phyloP scores from a whole-genome alignment of 345 rosid genomes.

The Salix caprea region DNA sequence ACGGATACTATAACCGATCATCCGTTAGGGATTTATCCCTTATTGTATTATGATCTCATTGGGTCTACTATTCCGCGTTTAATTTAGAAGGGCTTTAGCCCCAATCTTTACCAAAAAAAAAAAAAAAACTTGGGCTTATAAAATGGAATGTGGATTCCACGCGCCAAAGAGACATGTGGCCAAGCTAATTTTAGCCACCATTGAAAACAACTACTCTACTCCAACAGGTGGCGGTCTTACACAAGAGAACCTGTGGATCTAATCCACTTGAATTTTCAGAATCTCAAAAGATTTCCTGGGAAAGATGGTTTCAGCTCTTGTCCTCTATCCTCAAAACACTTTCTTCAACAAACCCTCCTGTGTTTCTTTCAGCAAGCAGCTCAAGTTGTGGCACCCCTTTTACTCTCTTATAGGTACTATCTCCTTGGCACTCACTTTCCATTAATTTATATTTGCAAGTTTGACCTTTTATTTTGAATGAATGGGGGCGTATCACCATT shows the following conservation, averaged over 20 bases:
- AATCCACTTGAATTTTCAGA: slow-evolving; percentile 17
- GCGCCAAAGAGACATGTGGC: slow-evolving; percentile 19
- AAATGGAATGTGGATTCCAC: slow-evolving; percentile 16
- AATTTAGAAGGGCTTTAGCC: no score
- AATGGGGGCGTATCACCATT: neutral
- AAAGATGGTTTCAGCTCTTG: slow-evolving; percentile 35
- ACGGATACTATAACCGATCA: no score
- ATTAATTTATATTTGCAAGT: neutral
- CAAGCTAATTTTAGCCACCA: neutral
- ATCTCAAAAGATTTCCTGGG: slow-evolving; percentile 10
- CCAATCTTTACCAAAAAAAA: no score
- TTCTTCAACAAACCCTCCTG: slow-evolving; percentile 9
- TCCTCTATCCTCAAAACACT: slow-evolving; percentile 19
- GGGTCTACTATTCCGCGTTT: no score
- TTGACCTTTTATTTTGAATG: neutral
- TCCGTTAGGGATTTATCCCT: no score
- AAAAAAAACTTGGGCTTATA: no score
- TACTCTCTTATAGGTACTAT: slow-evolving; percentile 34
- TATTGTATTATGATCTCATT: no score
- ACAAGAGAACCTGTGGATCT: neutral
- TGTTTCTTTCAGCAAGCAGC: slow-evolving; percentile 27
- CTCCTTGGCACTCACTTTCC: neutral
- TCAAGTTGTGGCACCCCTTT: slow-evolving; percentile 18
- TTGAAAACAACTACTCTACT: neutral
- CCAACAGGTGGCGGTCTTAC: neutral